Evolutionary conservation across 768 basidiomycete genomes (phyloP).

Genomic region (Russula virescens): DNA sequence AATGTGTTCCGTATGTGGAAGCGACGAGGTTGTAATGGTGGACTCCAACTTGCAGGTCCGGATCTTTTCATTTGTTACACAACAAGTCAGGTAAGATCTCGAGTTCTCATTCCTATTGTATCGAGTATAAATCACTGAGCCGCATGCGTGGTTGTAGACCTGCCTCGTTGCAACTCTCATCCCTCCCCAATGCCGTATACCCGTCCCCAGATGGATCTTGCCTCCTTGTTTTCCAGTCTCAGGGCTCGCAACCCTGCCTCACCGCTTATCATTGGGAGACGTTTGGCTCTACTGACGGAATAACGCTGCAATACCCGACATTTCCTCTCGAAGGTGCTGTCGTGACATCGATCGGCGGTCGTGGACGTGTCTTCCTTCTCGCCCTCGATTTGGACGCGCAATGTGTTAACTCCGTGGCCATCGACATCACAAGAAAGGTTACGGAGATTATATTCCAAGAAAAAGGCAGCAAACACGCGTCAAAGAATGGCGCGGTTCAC

Average conservation of each 20-base stretch:
- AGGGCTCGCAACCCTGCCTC: constrained; percentile 17
- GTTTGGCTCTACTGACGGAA: constrained; percentile 48
- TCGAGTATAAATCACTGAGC: background rate
- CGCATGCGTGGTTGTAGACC: constrained; percentile 32
- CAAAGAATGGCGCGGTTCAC: constrained; percentile 11
- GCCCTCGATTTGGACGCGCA: constrained; percentile 33
- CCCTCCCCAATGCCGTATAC: constrained; percentile 33
- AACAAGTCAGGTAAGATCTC: constrained; percentile 45
- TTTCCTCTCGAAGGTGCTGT: constrained; percentile 27
- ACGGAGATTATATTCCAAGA: constrained; percentile 54
- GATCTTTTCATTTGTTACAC: constrained; percentile 48
- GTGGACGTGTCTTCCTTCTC: constrained; percentile 40
- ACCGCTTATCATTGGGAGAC: constrained; percentile 50
- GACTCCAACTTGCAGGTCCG: constrained; percentile 41
- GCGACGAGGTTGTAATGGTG: constrained; percentile 48
- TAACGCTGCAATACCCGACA: constrained; percentile 32
- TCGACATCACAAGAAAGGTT: constrained; percentile 49
- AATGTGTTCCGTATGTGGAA: constrained; percentile 42
- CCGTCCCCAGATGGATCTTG: constrained; percentile 54
- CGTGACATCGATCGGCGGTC: constrained; percentile 43
- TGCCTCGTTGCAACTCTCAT: constrained; percentile 37
- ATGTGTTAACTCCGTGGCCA: constrained; percentile 37
- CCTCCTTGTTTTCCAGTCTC: constrained; percentile 34
- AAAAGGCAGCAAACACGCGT: constrained; percentile 29
- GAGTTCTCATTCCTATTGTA: background rate